Evolutionary conservation across 202 grass and related monocot genomes (phyloP), one percentile per base, ranked within the genome.

Genomic region (Panicum virgatum): DNA sequence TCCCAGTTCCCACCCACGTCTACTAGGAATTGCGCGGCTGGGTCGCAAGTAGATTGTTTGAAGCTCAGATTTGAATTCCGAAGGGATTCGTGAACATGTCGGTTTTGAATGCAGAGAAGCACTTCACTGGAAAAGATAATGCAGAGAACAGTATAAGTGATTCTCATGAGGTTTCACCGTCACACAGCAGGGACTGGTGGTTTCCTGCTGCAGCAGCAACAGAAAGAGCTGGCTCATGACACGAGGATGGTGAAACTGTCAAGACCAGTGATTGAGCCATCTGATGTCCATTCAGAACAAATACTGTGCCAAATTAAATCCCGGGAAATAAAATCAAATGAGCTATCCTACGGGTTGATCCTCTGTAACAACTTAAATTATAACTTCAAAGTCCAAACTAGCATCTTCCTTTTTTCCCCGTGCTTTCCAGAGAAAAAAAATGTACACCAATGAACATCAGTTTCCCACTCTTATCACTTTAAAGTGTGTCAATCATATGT

Each of bases 251-350:
- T n/a, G 50, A n/a, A 19, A 19, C 1, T 51, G 7, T 51, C 48
- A 51, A 53, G 52, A 56, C 9, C 54, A 56, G 20, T 23, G 16
- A 18, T 0, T 50, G 22, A 58, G 22, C 22, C 26, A 58, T 58
- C 22, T 58, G 54, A 58, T 3, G 22, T 59, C 56, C 11, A 12
- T 26, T 59, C 10, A 29, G 57, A 60, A 60, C 23, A 60, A 58
- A 60, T 29, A 29, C 57, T 13, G 22, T 48, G 44, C 3, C 13
- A 43, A 43, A 53, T 8, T 68, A 54, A 0, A 37, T 60, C 50
- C 32, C 12, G 42, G 15, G 60, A 60, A 86, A 40, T 16, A 67
- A 54, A 47, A 22, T 25, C n/a, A 66, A 66, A 80, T 29, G 46
- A 2, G 2, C 12, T 42, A 3, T 6, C 22, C 48, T 30, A 11